A percentile compares a stretch with the other conserved stretches of the same genome.
phyloP scores from a whole-genome alignment of 208 protist species.

The Leishmania tropica region DNA sequence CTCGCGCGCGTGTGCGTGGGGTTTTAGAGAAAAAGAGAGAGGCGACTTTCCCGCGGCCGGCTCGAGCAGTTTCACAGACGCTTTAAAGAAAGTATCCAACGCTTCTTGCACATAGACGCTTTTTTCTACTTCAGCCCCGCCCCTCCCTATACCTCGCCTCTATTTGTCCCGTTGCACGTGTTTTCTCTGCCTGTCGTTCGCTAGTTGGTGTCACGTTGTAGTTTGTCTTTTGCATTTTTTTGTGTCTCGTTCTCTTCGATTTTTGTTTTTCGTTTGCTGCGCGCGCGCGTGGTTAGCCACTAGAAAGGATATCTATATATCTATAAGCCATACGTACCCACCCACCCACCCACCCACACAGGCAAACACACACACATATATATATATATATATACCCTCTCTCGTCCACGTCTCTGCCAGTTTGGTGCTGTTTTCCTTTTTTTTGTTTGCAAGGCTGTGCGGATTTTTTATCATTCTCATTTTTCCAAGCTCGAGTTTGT shows the following conservation, averaged over 20 bases:
- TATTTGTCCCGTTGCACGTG: not conserved
- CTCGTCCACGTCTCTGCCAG: not conserved
- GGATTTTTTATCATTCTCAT: not conserved
- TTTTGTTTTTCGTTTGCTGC: not conserved
- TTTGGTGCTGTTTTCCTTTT: not conserved
- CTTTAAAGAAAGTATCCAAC: not conserved
- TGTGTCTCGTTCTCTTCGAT: not conserved
- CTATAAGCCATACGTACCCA: not conserved
- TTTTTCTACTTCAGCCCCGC: not conserved
- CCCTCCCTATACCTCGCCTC: too few species aligned
- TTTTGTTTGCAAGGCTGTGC: not conserved
- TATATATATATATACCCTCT: not conserved
- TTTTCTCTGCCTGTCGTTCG: not conserved
- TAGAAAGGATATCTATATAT: not conserved
- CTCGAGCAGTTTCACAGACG: not conserved
- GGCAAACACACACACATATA: not conserved
- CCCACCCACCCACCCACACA: not conserved
- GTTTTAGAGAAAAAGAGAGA: not conserved
- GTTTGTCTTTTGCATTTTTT: not conserved
- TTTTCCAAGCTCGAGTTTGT: not conserved
- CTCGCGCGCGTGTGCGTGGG: not conserved
- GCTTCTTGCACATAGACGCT: not conserved
- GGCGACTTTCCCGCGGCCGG: not conserved
- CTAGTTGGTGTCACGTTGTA: constrained; percentile 6
- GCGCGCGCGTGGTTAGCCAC: not conserved